phyloP scores from a whole-genome alignment of 2,329 filamentous ascomycete species.

The Cadophora sp. region DNA sequence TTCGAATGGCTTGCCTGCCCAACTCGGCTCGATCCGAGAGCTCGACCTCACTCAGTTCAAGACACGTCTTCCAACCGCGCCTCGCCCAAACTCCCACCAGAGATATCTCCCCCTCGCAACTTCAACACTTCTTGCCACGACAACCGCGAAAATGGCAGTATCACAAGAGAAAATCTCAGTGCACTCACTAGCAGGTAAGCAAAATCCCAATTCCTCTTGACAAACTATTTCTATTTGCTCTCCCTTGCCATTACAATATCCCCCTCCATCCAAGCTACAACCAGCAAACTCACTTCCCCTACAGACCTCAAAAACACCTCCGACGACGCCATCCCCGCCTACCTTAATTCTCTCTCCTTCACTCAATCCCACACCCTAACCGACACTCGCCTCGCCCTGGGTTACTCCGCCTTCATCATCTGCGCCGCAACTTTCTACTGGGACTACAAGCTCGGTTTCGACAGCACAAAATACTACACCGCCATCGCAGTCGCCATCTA shows the following conservation, averaged over 20 bases:
- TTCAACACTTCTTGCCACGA: slow-evolving; percentile 19
- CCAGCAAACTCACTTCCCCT: slow-evolving; percentile 25
- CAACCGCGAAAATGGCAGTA: slow-evolving; percentile 38
- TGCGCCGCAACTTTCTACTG: slow-evolving; percentile 85
- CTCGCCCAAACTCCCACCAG: slow-evolving; percentile 15
- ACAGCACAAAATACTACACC: slow-evolving; percentile 82
- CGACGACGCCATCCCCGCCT: slow-evolving; percentile 93
- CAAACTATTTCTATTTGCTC: too few relatives aligned
- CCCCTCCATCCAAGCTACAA: background rate
- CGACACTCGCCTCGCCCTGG: slow-evolving; percentile 83
- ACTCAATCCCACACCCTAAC: slow-evolving; percentile 79
- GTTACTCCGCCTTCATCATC: slow-evolving; percentile 81
- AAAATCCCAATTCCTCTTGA: background rate
- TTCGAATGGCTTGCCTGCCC: slow-evolving; percentile 32
- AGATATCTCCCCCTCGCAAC: slow-evolving; percentile 13
- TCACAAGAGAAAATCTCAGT: slow-evolving; percentile 43
- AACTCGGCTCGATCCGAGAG: slow-evolving; percentile 40
- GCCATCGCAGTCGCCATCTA: slow-evolving; percentile 81
- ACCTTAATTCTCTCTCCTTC: slow-evolving; percentile 88
- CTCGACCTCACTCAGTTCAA: slow-evolving; percentile 35
- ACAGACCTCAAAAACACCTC: slow-evolving; percentile 95
- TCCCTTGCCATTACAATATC: too few relatives aligned
- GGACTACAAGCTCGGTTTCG: slow-evolving; percentile 92
- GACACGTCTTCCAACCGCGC: slow-evolving; percentile 41
- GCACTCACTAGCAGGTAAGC: slow-evolving; percentile 42